Base-by-base conservation (phyloP, 1,284 basidiomycete genomes). In the Dichomitus squalens region DNA sequence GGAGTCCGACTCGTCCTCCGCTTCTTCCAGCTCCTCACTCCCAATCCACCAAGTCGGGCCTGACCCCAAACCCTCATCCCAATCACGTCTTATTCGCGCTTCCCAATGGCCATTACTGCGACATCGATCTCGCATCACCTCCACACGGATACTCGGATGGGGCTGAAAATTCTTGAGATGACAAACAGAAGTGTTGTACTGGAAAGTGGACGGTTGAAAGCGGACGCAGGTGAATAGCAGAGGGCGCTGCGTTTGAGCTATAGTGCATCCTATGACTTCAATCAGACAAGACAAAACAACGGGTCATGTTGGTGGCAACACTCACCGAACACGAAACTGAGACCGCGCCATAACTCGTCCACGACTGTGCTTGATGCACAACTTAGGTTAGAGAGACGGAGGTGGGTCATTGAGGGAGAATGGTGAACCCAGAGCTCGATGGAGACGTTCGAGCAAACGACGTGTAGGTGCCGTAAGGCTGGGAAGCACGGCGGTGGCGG, bases 321-420 rank as follows among this genome's bases (percentile, higher is more conserved):
- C 41, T 44, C 16, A 52, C 36, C 36, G 4, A 21, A 38, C 7
- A n/a, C 16, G 29, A 44, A 9, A 7, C 29, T 38, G 9, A 43
- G 11, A n/a, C 18, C 34, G 49, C n/a, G 21, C 12, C 23, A 47
- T 18, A 52, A 43, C 14, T 49, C 44, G 21, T 36, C 27, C 7
- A 5, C 21, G 18, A 48, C 44, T 14, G 31, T 43, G 14, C 9
- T 21, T 11, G 36, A 41, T 16, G 49, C 51, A 7, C 41, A 35
- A 7, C 34, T 48, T 8, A 59, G 33, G 38, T 55, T 49, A 4
- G 57, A 59, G 20, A 59, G 48, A 4, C 49, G 40, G 25, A 59
- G 49, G 11, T 23, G 49, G 14, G 29, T 41, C 14, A 52, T 23
- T 9, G n/a, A 16, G 2, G 57, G 52, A 12, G 57, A 43, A 38